phyloP scores from a whole-genome alignment of 1,139 yeast species.

The Hemisphaericaspora xylanilytica region DNA sequence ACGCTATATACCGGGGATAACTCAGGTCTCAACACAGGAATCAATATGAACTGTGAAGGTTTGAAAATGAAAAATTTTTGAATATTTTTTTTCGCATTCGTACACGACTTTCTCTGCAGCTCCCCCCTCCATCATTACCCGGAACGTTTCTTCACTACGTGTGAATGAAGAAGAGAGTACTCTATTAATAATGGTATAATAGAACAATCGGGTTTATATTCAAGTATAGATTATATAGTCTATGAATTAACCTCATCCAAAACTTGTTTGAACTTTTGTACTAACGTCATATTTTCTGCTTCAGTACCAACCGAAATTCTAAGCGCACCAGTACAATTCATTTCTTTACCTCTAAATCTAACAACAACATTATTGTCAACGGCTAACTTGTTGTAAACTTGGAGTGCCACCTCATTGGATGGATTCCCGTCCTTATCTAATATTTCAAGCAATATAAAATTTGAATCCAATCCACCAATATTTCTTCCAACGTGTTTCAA shows the following conservation, averaged over 20 bases:
- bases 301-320: constrained; percentile 85
- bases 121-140: no score
- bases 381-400: constrained; percentile 69
- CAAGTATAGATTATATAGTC: neutral
- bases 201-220: neutral
- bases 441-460: constrained; percentile 74
- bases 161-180: no score
- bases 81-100: neutral
- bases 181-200: no score
- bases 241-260: constrained; percentile 4
- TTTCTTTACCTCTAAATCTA: constrained; percentile 85
- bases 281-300: constrained; percentile 61
- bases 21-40: no score
- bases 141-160: neutral
- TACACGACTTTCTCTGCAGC: constrained; percentile 1
- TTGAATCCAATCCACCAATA: constrained; percentile 87
- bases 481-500: constrained; percentile 66
- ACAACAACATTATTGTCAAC: constrained; percentile 74
- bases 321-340: constrained; percentile 83
- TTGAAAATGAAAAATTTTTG: neutral
- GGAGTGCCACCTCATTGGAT: constrained; percentile 64
- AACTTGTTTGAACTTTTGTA: constrained; percentile 45
- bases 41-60: no score
- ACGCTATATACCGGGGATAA: no score
- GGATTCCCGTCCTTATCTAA: constrained; percentile 62